Base-by-base conservation (phyloP, 1,284 basidiomycete species). In the Garcileccinum viscosum region DNA sequence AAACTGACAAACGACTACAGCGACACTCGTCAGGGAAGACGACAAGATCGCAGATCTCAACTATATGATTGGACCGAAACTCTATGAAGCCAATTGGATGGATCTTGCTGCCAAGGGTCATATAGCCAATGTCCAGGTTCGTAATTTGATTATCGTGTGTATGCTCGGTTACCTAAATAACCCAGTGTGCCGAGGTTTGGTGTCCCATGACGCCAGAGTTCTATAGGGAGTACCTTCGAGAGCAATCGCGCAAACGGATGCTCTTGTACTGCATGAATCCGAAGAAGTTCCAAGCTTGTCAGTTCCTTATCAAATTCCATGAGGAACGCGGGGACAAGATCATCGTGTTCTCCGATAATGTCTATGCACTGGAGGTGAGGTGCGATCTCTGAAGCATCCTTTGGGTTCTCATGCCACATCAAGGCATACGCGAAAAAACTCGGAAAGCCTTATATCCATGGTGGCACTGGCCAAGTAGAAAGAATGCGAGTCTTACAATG, bases 11-110 rank as follows among this genome's bases (percentile, higher is more conserved):
- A 44, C n/a, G 38, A 44, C 42, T n/a, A 33, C 56, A 94, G 96
- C 97, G 1, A 99, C 98, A 5, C 90, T 99, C 44, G 98, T 99
- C 40, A 94, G 98, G 71, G 98, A 99, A 82, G 98, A 99, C 79
- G 98, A 99, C 81, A 99, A 99, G 85, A 99, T 99, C 76, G 93
- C 95, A 38, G 98, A 99, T 83, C 85, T 99, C 69, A 99, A 99
- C 80, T 99, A 99, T 80, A 94, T 99, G 88, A 99, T 99, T 78
- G 98, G 98, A 2, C 98, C 98, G 5, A 99, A 99, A 84, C 87
- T 99, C 59, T 99, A 99, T 81, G 98, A 99, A 83, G 98, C 98
- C 9, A 99, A 99, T 80, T 99, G 98, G 98, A 99, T 99, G 97
- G 98, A 99, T 82, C 90, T 99, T 73, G 98, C 98, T 38, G 96